These are phyloP conservation scores for Sergeia podlipaevii DNA, from an alignment of 208 protist genomes.

Conservation along the genomic window DNA sequence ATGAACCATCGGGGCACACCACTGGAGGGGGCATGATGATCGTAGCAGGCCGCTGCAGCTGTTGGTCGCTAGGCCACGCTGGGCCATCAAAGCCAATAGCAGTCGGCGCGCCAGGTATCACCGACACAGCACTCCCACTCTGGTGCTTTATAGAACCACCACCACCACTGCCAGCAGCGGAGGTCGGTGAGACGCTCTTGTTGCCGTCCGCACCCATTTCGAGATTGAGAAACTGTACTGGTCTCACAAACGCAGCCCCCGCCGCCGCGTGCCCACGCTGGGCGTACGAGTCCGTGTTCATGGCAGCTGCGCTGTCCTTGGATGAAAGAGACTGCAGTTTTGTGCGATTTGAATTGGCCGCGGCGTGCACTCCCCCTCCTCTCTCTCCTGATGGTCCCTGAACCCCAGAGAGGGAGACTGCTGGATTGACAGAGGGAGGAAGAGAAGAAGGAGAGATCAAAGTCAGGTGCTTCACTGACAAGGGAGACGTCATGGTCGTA, in stretches of 20 bases:
- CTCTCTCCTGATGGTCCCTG: too few species aligned
- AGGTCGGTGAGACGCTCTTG: background rate
- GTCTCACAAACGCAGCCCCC: slow-evolving; percentile 10
- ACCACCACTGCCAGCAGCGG: background rate
- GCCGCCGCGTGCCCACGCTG: slow-evolving; percentile 15
- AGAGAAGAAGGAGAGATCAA: too few species aligned
- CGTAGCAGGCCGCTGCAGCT: background rate
- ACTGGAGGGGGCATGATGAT: background rate
- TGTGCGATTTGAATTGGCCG: background rate
- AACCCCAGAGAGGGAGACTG: too few species aligned
- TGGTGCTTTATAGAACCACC: too few species aligned
- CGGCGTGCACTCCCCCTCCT: too few species aligned
- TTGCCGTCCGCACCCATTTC: slow-evolving; percentile 2
- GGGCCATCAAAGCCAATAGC: slow-evolving; percentile 2
- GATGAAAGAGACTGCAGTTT: background rate
- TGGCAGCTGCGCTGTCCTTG: slow-evolving; percentile 1
- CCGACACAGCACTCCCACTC: too few species aligned
- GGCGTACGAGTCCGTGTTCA: slow-evolving; percentile 16
- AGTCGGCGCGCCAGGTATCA: background rate
- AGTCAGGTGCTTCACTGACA: too few species aligned
- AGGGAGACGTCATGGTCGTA: too few species aligned
- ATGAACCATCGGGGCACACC: too few species aligned
- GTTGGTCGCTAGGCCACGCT: slow-evolving; percentile 8
- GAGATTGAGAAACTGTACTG: slow-evolving; percentile 30
- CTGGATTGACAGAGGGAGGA: too few species aligned